Evolutionary conservation across 257 asterid genomes (phyloP).

Genomic region (Rubia yunnanensis): DNA sequence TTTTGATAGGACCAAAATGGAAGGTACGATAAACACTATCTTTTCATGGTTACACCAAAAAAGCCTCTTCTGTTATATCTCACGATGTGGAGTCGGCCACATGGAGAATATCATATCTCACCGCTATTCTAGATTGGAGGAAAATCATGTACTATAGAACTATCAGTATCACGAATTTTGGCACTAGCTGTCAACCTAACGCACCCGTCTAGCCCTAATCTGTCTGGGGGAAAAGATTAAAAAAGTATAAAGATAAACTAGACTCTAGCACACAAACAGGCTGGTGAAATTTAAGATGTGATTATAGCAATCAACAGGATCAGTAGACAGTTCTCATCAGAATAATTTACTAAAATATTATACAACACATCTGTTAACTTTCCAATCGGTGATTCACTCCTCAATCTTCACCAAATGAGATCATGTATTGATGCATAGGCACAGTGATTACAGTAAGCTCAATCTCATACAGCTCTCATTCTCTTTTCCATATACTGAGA

Average conservation of each 20-base stretch:
- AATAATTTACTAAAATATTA: neutral
- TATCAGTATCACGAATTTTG: neutral
- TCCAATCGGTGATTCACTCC: neutral
- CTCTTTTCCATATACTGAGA: neutral
- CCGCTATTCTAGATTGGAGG: no score
- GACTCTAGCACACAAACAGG: neutral
- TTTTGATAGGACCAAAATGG: neutral
- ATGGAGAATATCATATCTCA: neutral
- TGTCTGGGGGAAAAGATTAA: neutral
- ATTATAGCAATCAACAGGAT: neutral
- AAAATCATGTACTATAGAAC: no score
- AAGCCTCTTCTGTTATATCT: no score
- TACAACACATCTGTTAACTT: neutral
- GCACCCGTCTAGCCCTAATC: neutral
- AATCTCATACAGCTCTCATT: neutral
- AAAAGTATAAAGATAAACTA: no score
- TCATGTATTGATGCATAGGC: neutral
- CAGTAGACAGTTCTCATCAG: neutral
- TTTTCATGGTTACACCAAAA: neutral
- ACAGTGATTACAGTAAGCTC: neutral
- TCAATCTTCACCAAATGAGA: neutral
- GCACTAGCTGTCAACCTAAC: neutral
- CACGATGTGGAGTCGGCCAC: no score
- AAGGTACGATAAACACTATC: neutral
- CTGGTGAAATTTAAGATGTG: neutral